These are phyloP conservation scores for Rheum nobile DNA, from an alignment of 148 eudicot species.

Conservation along the genomic window DNA sequence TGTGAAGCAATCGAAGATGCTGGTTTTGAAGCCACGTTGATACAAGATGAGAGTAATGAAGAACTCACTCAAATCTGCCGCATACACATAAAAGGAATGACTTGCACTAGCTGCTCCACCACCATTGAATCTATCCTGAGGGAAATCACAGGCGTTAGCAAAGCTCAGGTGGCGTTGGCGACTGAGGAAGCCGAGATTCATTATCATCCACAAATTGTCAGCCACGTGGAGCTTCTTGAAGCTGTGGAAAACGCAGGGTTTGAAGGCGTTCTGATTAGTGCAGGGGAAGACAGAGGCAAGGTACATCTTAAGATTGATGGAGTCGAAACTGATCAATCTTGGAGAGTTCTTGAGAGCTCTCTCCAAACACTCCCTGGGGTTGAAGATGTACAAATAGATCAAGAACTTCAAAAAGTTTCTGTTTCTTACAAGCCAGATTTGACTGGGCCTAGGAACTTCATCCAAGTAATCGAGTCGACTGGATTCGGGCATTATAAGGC, in stretches of 20 bases:
- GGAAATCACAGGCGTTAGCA: slow-evolving; percentile 50
- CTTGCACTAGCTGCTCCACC: slow-evolving; percentile 75
- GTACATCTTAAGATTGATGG: slow-evolving; percentile 63
- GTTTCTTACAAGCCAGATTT: slow-evolving; percentile 65
- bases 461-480: slow-evolving; percentile 58
- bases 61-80: slow-evolving; percentile 47
- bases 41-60: slow-evolving; percentile 37
- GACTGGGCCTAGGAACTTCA: slow-evolving; percentile 74
- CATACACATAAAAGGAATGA: slow-evolving; percentile 66
- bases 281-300: slow-evolving; percentile 64
- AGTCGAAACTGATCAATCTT: slow-evolving; percentile 26
- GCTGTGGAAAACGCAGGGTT: slow-evolving; percentile 63
- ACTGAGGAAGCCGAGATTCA: slow-evolving; percentile 74
- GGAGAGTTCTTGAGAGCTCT: slow-evolving; percentile 40
- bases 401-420: slow-evolving; percentile 36
- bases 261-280: slow-evolving; percentile 58
- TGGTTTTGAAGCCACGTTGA: slow-evolving; percentile 55
- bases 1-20: slow-evolving; percentile 44
- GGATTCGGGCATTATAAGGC: slow-evolving; percentile 52
- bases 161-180: slow-evolving; percentile 76
- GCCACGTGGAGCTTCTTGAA: slow-evolving; percentile 35
- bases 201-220: slow-evolving; percentile 54
- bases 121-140: slow-evolving; percentile 55
- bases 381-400: slow-evolving; percentile 38
- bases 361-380: slow-evolving; percentile 73